These are phyloP conservation scores for Postia placenta DNA, from an alignment of 768 basidiomycete genomes.

Conservation along the genomic window DNA sequence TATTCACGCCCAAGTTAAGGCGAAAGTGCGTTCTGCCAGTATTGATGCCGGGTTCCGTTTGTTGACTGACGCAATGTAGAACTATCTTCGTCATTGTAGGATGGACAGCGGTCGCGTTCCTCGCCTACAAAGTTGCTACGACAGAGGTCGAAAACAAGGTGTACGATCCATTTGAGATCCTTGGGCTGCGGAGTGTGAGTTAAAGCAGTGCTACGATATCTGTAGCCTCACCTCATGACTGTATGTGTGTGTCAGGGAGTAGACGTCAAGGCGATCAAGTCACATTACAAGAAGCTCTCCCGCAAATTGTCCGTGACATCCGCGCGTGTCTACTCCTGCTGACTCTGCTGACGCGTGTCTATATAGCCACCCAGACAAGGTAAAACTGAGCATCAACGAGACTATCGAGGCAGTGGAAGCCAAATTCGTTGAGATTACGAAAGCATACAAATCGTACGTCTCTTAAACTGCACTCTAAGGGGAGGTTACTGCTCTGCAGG, in stretches of 20 bases:
- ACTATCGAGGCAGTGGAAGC: slow-evolving; percentile 83
- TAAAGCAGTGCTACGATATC: not conserved
- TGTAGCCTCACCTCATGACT: not conserved
- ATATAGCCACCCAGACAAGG: slow-evolving; percentile 93
- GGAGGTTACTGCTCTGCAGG: not conserved
- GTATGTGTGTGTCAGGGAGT: slow-evolving; percentile 37
- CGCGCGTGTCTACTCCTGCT: not conserved
- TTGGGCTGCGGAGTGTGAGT: slow-evolving; percentile 69
- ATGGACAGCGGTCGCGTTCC: slow-evolving; percentile 66
- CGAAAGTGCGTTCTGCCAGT: slow-evolving; percentile 35
- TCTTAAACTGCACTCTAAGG: not conserved
- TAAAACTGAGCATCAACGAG: slow-evolving; percentile 72
- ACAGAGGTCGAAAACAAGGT: slow-evolving; percentile 58
- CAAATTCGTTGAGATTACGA: slow-evolving; percentile 88
- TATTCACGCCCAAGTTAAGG: slow-evolving; percentile 42
- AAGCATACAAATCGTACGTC: slow-evolving; percentile 91
- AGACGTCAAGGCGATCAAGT: slow-evolving; percentile 89
- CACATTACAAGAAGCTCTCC: slow-evolving; percentile 90
- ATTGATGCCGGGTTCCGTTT: not conserved
- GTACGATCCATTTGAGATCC: slow-evolving; percentile 93
- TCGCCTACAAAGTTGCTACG: slow-evolving; percentile 60
- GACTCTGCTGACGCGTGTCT: too few relatives aligned
- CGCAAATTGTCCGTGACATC: slow-evolving; percentile 60
- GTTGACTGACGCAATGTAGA: slow-evolving; percentile 30
- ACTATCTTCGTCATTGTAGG: slow-evolving; percentile 56